Conservation (phyloP, 2,329 filamentous ascomycete genomes). For the Aspergillus ustus region DNA sequence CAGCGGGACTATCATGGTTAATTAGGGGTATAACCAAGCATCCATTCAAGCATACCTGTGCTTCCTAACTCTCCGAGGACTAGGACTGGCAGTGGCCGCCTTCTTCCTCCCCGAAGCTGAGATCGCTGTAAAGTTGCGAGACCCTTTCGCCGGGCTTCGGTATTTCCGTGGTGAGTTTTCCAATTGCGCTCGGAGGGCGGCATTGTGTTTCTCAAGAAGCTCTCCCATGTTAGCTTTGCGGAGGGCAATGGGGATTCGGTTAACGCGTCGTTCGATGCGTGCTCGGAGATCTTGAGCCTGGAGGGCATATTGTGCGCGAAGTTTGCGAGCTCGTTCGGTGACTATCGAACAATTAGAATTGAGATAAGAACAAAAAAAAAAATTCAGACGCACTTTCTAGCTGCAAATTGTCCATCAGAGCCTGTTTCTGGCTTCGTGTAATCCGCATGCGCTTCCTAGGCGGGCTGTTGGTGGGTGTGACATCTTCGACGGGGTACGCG, state of each 20-base stretch:
- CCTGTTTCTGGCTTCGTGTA: conserved; percentile 76
- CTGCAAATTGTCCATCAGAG: conserved; percentile 85
- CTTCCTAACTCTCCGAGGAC: conserved; percentile 35
- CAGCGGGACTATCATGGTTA: conserved; percentile 60
- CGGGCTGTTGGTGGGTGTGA: conserved; percentile 59
- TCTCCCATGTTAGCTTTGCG: conserved; percentile 84
- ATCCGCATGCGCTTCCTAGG: conserved; percentile 67
- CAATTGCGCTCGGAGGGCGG: conserved; percentile 29
- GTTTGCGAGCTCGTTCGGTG: conserved; percentile 81
- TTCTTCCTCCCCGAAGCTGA: conserved; percentile 35
- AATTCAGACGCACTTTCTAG: conserved; percentile 70
- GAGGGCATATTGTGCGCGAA: conserved; percentile 85
- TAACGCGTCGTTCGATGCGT: conserved; percentile 89
- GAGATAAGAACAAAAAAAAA: conserved; percentile 7
- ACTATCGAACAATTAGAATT: conserved; percentile 57
- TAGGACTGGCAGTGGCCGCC: conserved; percentile 33
- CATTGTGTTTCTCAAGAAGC: conserved; percentile 62
- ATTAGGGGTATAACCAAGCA: not conserved
- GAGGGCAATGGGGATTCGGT: conserved; percentile 81
- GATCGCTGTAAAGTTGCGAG: conserved; percentile 34
- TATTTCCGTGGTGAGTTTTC: conserved; percentile 39
- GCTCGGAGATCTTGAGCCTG: conserved; percentile 84
- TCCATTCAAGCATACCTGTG: conserved; percentile 33
- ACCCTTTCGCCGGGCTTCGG: conserved; percentile 34
- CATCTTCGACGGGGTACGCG: conserved; percentile 49